Percentiles rank a stretch among this genome's conserved stretches.
Conservation (phyloP, 2,329 filamentous ascomycete species). For the Akanthomyces uredinophilus region DNA sequence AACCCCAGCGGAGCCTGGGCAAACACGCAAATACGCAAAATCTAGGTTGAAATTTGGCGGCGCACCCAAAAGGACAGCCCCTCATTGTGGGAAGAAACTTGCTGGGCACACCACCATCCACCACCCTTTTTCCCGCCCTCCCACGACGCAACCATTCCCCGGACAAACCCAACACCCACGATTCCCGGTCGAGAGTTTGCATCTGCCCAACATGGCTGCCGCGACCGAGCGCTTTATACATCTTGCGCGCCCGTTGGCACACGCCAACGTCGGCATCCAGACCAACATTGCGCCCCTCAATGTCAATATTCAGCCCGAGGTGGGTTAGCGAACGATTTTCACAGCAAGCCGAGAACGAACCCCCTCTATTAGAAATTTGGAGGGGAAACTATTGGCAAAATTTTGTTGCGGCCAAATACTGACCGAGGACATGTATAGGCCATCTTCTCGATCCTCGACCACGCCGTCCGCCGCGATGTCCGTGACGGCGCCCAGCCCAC, state of each 20-base stretch:
- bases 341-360: not conserved
- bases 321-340: slow-evolving; percentile 39
- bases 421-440: slow-evolving; percentile 38
- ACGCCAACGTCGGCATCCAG: slow-evolving; percentile 71
- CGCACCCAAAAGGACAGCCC: slow-evolving; percentile 17
- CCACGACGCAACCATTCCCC: slow-evolving; percentile 19
- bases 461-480: slow-evolving; percentile 81
- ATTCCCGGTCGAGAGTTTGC: slow-evolving; percentile 10
- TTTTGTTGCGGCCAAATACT: not conserved
- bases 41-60: slow-evolving; percentile 32
- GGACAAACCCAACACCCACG: slow-evolving; percentile 11
- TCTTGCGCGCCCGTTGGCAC: slow-evolving; percentile 85
- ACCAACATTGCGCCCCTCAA: slow-evolving; percentile 85
- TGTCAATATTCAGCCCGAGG: slow-evolving; percentile 93
- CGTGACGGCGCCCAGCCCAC: slow-evolving; percentile 70
- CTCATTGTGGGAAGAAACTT: slow-evolving; percentile 17
- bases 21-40: slow-evolving; percentile 39
- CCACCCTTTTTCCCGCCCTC: slow-evolving; percentile 15
- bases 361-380: not conserved
- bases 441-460: slow-evolving; percentile 78
- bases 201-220: slow-evolving; percentile 67
- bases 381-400: not conserved
- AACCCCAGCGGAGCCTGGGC: slow-evolving; percentile 40
- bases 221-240: slow-evolving; percentile 85
- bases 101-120: slow-evolving; percentile 17